These are phyloP conservation scores for Pichia rugopelliculosa DNA, from an alignment of 805 yeast genomes.

Conservation along the genomic window DNA sequence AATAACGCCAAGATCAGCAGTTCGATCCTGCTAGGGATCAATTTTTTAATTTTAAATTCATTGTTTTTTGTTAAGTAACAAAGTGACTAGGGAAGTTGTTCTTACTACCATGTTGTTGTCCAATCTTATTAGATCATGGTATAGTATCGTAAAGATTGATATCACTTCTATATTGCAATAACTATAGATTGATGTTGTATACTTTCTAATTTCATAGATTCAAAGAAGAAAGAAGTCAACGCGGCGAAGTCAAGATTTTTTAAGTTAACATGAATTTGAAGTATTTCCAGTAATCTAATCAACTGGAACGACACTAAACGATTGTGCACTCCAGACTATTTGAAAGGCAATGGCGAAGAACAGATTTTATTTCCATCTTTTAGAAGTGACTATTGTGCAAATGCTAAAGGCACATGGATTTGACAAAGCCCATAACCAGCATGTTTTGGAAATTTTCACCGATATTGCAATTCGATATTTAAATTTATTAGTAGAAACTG, in stretches of 20 bases:
- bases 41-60: constrained; percentile 16
- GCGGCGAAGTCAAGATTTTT: background rate
- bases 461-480: constrained; percentile 67
- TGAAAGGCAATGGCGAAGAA: constrained; percentile 16
- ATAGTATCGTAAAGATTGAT: no score
- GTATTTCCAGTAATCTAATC: background rate
- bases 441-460: constrained; percentile 65
- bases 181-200: no score
- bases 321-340: background rate
- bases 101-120: no score
- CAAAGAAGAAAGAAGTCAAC: background rate
- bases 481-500: constrained; percentile 42
- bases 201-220: no score
- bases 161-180: no score
- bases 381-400: constrained; percentile 35
- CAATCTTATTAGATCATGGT: no score
- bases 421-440: constrained; percentile 59
- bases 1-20: constrained; percentile 62
- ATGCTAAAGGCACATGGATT: constrained; percentile 76
- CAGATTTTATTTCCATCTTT: constrained; percentile 26
- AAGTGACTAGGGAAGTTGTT: no score
- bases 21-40: constrained; percentile 87
- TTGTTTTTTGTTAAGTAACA: background rate
- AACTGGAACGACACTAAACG: background rate
- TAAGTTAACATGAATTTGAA: background rate